These are phyloP conservation scores for Neonectria sp. DNA, from an alignment of 2,329 filamentous ascomycete species.

Conservation along the genomic window DNA sequence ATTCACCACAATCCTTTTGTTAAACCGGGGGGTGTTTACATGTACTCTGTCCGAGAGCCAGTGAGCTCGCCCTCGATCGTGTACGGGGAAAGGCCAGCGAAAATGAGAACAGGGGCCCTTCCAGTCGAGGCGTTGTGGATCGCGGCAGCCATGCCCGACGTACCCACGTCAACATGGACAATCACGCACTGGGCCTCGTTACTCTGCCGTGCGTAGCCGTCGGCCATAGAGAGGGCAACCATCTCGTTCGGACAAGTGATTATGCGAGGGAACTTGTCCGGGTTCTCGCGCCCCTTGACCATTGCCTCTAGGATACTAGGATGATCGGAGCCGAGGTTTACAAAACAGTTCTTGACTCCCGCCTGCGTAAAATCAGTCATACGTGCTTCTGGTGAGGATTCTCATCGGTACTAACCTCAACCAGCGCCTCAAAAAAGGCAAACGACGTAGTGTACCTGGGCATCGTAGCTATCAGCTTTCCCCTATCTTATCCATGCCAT, in stretches of 20 bases:
- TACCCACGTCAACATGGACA: constrained; percentile 85
- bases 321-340: constrained; percentile 78
- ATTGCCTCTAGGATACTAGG: constrained; percentile 85
- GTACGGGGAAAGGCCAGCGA: constrained; percentile 71
- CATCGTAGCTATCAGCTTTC: no score
- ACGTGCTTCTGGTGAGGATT: neutral
- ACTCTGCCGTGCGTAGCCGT: constrained; percentile 81
- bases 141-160: constrained; percentile 65
- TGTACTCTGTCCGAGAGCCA: constrained; percentile 84
- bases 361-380: constrained; percentile 48
- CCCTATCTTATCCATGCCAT: no score
- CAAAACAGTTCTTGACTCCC: constrained; percentile 70
- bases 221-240: constrained; percentile 87
- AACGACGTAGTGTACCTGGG: constrained; percentile 15
- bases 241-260: constrained; percentile 88
- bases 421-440: constrained; percentile 16
- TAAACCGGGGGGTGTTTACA: constrained; percentile 60
- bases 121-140: no score
- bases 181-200: constrained; percentile 82
- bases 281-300: constrained; percentile 78
- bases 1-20: no score
- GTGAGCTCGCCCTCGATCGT: constrained; percentile 83
- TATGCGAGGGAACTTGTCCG: constrained; percentile 76
- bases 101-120: no score
- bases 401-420: neutral